A percentile compares a stretch with the other conserved stretches of the same genome.
phyloP scores from a whole-genome alignment of 192 early-diverging fungal genomes.

The Rhizophlyctis rosea region DNA sequence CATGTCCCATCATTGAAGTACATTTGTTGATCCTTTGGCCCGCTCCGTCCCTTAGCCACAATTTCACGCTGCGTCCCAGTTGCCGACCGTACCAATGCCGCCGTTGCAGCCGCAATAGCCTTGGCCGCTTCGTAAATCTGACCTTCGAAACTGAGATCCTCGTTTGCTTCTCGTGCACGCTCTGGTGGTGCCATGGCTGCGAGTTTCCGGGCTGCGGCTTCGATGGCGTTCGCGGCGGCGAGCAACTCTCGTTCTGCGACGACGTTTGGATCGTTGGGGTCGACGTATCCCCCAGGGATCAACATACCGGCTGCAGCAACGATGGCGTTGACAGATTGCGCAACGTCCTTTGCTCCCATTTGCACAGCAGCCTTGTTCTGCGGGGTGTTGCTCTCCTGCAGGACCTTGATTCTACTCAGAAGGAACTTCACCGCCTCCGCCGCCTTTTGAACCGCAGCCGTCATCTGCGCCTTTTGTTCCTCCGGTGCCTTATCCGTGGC shows the following conservation, averaged over 20 bases:
- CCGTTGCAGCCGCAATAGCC: conserved; percentile 50
- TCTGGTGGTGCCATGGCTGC: conserved; percentile 34
- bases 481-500: conserved; percentile 48
- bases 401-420: conserved; percentile 25
- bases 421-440: conserved; percentile 31
- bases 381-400: conserved; percentile 21
- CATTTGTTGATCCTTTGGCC: conserved; percentile 27
- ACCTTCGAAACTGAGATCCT: conserved; percentile 51
- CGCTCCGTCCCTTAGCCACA: conserved; percentile 28
- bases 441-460: conserved; percentile 34
- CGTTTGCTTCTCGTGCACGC: conserved; percentile 20
- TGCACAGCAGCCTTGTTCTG: conserved; percentile 37
- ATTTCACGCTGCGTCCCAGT: conserved; percentile 54
- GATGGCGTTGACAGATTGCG: conserved; percentile 42
- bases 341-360: conserved; percentile 35
- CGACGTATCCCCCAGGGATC: conserved; percentile 52
- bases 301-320: conserved; percentile 32
- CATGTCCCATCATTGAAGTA: conserved; percentile 62
- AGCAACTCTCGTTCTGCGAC: conserved; percentile 57
- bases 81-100: conserved; percentile 50
- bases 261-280: conserved; percentile 59
- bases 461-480: conserved; percentile 31
- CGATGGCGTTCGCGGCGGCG: conserved; percentile 51
- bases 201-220: conserved; percentile 55
- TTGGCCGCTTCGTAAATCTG: conserved; percentile 55